Evolutionary conservation across 1,284 basidiomycete genomes (phyloP), one percentile per base, ranked within the genome.

Genomic region (Tylopilus orsonianus): DNA sequence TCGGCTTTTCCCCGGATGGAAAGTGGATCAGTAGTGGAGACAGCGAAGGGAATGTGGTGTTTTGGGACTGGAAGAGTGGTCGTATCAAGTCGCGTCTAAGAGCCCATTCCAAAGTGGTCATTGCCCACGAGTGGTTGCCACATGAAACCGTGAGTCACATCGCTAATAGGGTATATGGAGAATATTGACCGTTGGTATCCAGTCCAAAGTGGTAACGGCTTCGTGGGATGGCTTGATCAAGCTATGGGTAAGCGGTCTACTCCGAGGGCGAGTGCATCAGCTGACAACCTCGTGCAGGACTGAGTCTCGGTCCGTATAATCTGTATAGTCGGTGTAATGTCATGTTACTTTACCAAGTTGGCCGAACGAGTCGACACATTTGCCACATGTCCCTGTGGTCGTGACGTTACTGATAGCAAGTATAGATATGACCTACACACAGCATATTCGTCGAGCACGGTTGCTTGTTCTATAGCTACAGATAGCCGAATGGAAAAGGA

Each of bases 41-140:
- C 61, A 90, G 91, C 3, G 85, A 88, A 54, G 97, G 97, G 2
- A 94, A 97, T 67, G 78, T 99, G 37, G 91, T 98, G 13, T 97
- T 98, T 70, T 99, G 96, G 97, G 97, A 99, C 71, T 99, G 93
- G 93, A 99, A 98, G 74, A 93, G 86, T n/a, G 90, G 93, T 4
- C 83, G 90, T 55, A 91, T 99, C 66, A 89, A 93, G 69, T 95
- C 92, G 55, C 75, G 93, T 38, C 71, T 99, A 49, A 82, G 85
- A 50, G 91, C 91, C 6, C 97, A 99, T 68, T 85, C 81, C 34
- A 93, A 98, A 72, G 96, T 97, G 8, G 90, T 99, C 41, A 97
- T 99, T 60, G 83, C 92, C 36, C 97, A 99, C 64, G 92, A 90
- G 61, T 99, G 97, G 97, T 72, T 99, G 57, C 96, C 96, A 44